A percentile compares a stretch with the other conserved stretches of the same genome.
These are phyloP conservation scores for Hemisphaericaspora lyxosophila DNA, from an alignment of 1,139 yeast species.

Conservation along the genomic window DNA sequence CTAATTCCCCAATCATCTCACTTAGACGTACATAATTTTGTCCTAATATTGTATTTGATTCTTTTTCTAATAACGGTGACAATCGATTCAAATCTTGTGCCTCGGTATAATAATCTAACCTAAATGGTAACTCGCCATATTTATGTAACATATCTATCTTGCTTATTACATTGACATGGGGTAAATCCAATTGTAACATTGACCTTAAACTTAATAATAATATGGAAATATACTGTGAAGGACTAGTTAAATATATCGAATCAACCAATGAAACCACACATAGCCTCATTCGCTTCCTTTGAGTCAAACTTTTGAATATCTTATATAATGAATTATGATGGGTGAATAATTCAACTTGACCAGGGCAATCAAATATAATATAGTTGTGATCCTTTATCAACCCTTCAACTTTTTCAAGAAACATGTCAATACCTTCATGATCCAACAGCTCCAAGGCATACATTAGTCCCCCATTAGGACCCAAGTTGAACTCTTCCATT, in stretches of 20 bases:
- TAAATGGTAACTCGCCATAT: conserved; percentile 63
- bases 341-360: conserved; percentile 50
- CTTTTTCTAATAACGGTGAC: conserved; percentile 68
- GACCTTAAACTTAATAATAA: conserved; percentile 74
- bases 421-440: conserved; percentile 48
- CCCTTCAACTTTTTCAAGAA: conserved; percentile 57
- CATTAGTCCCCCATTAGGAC: conserved; percentile 96
- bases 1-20: conserved; percentile 75
- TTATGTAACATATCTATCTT: conserved; percentile 79
- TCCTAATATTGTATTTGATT: conserved; percentile 61
- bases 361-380: conserved; percentile 82
- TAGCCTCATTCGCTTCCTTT: conserved; percentile 63
- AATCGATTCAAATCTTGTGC: conserved; percentile 79
- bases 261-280: conserved; percentile 90
- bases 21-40: conserved; percentile 68
- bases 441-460: conserved; percentile 75
- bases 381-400: conserved; percentile 64
- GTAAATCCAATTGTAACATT: conserved; percentile 48
- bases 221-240: conserved; percentile 88
- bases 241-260: conserved; percentile 78
- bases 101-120: conserved; percentile 84
- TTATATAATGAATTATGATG: conserved; percentile 42
- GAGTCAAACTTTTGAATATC: conserved; percentile 35
- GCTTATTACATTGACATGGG: conserved; percentile 58
- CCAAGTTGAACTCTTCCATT: conserved; percentile 76